Evolutionary conservation across 352 stramenopile species (phyloP).

Genomic region (Pseudoperonospora humuli): DNA sequence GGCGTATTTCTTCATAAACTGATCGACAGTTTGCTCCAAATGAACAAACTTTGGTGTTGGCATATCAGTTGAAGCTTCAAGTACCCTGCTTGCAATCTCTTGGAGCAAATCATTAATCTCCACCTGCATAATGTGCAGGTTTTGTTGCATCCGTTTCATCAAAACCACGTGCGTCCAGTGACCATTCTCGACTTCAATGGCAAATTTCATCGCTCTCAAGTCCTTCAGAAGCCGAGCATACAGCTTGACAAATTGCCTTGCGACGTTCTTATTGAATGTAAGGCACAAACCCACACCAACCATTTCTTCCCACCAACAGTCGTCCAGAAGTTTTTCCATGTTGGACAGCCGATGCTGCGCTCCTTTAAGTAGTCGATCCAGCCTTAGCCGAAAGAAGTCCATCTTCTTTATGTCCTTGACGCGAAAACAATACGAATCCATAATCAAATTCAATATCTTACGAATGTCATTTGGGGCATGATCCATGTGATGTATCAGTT

Average conservation of each 20-base stretch:
- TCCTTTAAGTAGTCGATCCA: conserved; percentile 39
- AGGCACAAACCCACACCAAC: conserved; percentile 43
- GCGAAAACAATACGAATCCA: conserved; percentile 75
- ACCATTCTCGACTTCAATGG: conserved; percentile 58
- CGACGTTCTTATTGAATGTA: conserved; percentile 63
- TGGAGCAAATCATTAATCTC: conserved; percentile 60
- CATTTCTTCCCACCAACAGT: conserved; percentile 74
- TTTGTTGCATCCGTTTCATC: conserved; percentile 55
- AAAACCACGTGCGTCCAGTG: conserved; percentile 51
- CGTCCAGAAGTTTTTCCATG: conserved; percentile 52
- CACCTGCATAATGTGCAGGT: conserved; percentile 59
- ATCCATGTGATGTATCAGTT: conserved; percentile 39
- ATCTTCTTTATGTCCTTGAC: conserved; percentile 69
- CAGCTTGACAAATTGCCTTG: conserved; percentile 60
- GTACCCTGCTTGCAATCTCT: conserved; percentile 43
- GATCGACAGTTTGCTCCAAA: conserved; percentile 43
- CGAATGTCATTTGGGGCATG: conserved; percentile 49
- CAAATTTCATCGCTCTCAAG: conserved; percentile 63
- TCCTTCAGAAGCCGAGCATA: conserved; percentile 50
- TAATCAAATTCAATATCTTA: conserved; percentile 72
- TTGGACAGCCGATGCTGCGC: conserved; percentile 29
- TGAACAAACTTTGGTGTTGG: conserved; percentile 36
- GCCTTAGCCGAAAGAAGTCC: conserved; percentile 64
- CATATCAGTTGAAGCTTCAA: conserved; percentile 19
- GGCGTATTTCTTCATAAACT: conserved; percentile 52